phyloP scores from a whole-genome alignment of 2,329 filamentous ascomycete species.

The Scytalidium sp. region DNA sequence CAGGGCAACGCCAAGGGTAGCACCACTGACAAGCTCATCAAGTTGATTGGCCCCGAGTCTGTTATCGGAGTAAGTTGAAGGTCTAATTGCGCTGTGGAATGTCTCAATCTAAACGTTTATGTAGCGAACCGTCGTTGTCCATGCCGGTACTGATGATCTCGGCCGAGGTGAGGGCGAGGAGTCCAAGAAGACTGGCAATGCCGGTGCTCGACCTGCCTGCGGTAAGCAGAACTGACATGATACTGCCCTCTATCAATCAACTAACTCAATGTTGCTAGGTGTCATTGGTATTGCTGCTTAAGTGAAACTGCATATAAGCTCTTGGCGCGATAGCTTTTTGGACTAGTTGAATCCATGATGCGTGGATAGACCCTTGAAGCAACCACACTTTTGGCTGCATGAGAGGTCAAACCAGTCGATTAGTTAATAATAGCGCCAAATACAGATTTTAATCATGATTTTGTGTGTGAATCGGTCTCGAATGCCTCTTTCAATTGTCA shows the following conservation, averaged over 20 bases:
- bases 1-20: conserved; percentile 87
- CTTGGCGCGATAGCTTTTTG: neutral
- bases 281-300: conserved; percentile 87
- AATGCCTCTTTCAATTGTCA: too few relatives aligned
- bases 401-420: neutral
- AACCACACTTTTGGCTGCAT: neutral
- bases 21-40: conserved; percentile 77
- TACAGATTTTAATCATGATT: too few relatives aligned
- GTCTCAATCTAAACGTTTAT: conserved; percentile 10
- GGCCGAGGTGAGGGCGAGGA: conserved; percentile 90
- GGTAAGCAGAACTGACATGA: conserved; percentile 52
- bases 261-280: conserved; percentile 42
- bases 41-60: conserved; percentile 95
- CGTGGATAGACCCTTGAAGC: neutral
- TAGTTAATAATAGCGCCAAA: neutral
- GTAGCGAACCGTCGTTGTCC: conserved; percentile 90
- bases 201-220: conserved; percentile 88
- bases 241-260: neutral
- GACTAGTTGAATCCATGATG: neutral
- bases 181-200: conserved; percentile 98
- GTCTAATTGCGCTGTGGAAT: neutral
- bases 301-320: conserved; percentile 22
- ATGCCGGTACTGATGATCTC: conserved; percentile 94
- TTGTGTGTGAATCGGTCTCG: too few relatives aligned
- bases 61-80: conserved; percentile 74